Evolutionary conservation across 176 grass and related monocot genomes (phyloP).

Genomic region (Echinochloa phyllopogon): DNA sequence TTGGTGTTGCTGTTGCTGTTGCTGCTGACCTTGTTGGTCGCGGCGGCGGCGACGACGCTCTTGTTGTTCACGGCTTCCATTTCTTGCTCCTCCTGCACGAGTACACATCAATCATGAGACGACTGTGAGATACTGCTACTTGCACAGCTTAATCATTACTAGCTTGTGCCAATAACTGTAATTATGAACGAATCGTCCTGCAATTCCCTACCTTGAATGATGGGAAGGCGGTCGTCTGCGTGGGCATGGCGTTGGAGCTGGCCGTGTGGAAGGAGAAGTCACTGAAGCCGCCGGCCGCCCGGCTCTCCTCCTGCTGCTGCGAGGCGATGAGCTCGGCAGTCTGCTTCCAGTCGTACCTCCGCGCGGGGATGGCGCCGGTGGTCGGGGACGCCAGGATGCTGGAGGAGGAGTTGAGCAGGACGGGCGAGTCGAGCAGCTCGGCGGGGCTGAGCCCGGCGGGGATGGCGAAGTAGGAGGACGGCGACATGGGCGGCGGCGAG

Average conservation of each 20-base stretch:
- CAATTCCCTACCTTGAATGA: slow-evolving; percentile 52
- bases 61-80: slow-evolving; percentile 6
- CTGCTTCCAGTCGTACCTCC: slow-evolving; percentile 55
- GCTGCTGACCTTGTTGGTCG: background rate
- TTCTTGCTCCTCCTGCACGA: slow-evolving; percentile 27
- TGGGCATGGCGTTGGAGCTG: slow-evolving; percentile 33
- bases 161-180: background rate
- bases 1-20: slow-evolving; percentile 24
- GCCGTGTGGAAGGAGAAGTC: slow-evolving; percentile 71
- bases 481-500: slow-evolving; percentile 67
- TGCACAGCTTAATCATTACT: background rate
- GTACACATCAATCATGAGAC: background rate
- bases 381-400: slow-evolving; percentile 75
- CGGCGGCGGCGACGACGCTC: background rate
- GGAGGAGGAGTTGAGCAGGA: slow-evolving; percentile 54
- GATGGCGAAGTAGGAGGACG: slow-evolving; percentile 85
- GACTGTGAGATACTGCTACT: background rate
- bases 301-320: slow-evolving; percentile 48
- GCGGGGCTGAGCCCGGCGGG: slow-evolving; percentile 82
- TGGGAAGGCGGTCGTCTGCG: slow-evolving; percentile 41
- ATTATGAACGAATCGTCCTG: background rate
- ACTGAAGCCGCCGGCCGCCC: slow-evolving; percentile 5
- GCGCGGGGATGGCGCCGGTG: slow-evolving; percentile 73
- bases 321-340: slow-evolving; percentile 40
- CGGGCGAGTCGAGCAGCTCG: slow-evolving; percentile 89